Evolutionary conservation across 2,329 filamentous ascomycete genomes (phyloP), one percentile per base, ranked within the genome.

Genomic region (Mollisiaceae sp.): DNA sequence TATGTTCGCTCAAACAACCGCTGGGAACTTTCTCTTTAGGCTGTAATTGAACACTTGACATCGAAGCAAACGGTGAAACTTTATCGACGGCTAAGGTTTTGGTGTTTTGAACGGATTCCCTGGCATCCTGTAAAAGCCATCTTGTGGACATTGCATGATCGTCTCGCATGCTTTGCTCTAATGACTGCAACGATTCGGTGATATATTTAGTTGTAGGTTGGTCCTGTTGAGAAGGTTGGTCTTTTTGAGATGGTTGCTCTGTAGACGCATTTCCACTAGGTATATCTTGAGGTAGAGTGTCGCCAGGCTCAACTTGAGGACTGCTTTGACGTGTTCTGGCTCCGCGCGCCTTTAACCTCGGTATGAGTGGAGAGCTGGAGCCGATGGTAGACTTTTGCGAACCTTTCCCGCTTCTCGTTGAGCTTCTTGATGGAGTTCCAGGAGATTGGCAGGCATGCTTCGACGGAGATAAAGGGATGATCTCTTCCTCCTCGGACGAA

Each of bases 61-160:
- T 59, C 11, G 66, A 71, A 22, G 59, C 59, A 57, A 72, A 75
- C 24, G 72, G 72, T 15, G 67, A 72, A 6, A 62, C 57, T 12
- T 66, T 63, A 32, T 72, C 70, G 4, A 67, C 60, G 4, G 62
- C 67, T 27, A 36, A 35, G 12, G 39, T 56, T 18, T 27, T 24
- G 8, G 52, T 22, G 12, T 50, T 38, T 12, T 50, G 38, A 11
- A 41, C 38, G 20, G 52, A 47, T 55, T 58, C 45, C 50, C 58
- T 66, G 12, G 69, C 66, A 58, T 71, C 67, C 35, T 65, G 60
- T 36, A 71, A 39, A 5, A 70, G 59, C 50, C 63, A 68, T 61
- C 57, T 65, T 20, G 69, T 64, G 8, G 61, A 62, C 18, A 61
- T 24, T 14, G 69, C 58, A 59, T 73, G 70, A 43, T 65, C 64